A percentile compares a stretch with the other conserved stretches of the same genome.
These are phyloP conservation scores for Neurospora crassa DNA, from an alignment of 2,329 filamentous ascomycete genomes.

Conservation along the genomic window DNA sequence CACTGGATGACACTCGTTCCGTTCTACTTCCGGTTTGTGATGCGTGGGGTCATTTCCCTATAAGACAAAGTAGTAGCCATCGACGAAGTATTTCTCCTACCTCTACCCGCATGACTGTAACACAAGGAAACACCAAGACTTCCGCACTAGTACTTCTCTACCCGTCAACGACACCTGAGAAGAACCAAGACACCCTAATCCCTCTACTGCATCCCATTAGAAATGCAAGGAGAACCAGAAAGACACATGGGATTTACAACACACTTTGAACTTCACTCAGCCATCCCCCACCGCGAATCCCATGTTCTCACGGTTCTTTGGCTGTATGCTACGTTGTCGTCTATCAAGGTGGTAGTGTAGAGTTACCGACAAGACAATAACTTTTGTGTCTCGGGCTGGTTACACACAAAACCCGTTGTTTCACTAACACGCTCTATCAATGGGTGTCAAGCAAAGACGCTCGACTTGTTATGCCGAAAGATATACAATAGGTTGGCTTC, in stretches of 20 bases:
- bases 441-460: background rate
- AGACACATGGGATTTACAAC: background rate
- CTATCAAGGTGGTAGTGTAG: background rate
- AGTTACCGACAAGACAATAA: background rate
- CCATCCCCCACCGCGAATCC: background rate
- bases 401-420: background rate
- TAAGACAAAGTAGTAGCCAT: background rate
- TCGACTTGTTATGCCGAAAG: background rate
- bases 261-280: background rate
- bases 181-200: background rate
- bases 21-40: slow-evolving; percentile 18
- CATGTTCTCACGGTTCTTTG: background rate
- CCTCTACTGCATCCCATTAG: background rate
- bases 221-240: background rate
- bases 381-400: background rate
- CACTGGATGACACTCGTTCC: slow-evolving; percentile 11
- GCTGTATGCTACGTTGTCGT: background rate
- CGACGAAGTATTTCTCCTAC: slow-evolving; percentile 14
- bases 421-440: background rate
- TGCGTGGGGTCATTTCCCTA: slow-evolving; percentile 12
- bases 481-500: background rate
- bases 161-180: background rate
- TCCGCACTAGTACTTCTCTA: background rate
- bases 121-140: background rate
- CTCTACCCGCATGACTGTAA: background rate